phyloP scores from a whole-genome alignment of 2,329 filamentous ascomycete species.

The Colletotrichum karsti region DNA sequence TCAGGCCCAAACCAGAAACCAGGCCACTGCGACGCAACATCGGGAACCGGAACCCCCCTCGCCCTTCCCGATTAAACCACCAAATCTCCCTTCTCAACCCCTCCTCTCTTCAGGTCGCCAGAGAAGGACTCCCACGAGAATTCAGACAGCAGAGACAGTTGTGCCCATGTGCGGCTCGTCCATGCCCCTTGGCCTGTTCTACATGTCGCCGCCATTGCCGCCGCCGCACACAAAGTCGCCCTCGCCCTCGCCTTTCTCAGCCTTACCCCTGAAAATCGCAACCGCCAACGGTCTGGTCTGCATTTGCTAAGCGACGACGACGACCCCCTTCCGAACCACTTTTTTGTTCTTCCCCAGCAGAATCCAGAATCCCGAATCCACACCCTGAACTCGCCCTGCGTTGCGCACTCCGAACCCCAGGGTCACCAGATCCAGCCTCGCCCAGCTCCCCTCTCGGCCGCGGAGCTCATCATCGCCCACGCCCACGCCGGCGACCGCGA shows the following conservation, averaged over 20 bases:
- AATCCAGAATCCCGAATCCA: conserved; percentile 8
- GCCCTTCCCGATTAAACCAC: neutral
- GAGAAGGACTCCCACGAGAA: neutral
- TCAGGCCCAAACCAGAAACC: neutral
- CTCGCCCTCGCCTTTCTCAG: conserved; percentile 11
- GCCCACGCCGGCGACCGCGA: neutral
- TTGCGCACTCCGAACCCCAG: neutral
- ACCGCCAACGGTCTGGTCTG: conserved; percentile 14
- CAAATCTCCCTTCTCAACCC: conserved; percentile 16
- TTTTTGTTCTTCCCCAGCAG: conserved; percentile 17
- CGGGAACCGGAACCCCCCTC: neutral
- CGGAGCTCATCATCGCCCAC: neutral
- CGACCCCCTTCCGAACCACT: conserved; percentile 25
- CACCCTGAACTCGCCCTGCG: conserved; percentile 18
- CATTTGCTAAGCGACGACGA: conserved; percentile 27
- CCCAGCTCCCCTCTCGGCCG: conserved; percentile 1
- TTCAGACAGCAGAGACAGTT: neutral
- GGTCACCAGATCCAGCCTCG: neutral
- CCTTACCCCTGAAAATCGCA: conserved; percentile 30
- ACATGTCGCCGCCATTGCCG: conserved; percentile 23
- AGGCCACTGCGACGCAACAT: neutral
- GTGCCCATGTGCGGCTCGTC: conserved; percentile 22
- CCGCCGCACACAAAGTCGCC: neutral
- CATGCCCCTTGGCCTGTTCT: conserved; percentile 21
- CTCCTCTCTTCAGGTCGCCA: neutral